Evolutionary conservation across 768 basidiomycete genomes (phyloP), one percentile per base, ranked within the genome.

Genomic region (Russula sp.): DNA sequence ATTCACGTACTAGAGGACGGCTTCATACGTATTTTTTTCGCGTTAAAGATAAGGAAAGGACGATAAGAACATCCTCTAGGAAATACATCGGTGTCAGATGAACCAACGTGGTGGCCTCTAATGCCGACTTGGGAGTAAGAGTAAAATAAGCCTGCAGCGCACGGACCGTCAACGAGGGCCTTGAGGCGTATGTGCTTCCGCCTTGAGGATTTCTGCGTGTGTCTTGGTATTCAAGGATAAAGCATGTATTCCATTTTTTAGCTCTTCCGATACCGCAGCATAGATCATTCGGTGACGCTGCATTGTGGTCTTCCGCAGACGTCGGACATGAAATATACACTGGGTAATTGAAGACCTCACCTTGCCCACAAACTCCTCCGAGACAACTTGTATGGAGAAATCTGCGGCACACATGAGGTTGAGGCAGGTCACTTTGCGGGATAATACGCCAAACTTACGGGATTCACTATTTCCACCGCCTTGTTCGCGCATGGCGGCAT

Each of bases 221-320:
- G 90, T 91, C 75, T 82, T 86, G 18, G 91, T 89, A 62, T 84
- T 84, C 69, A 94, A 75, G 18, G 88, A 89, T 48, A 94, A 77
- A 0, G 92, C 86, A 70, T 94, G 92, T 34, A 94, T 74, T 5
- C 91, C 90, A 62, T 80, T 78, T 28, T 81, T 73, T 52, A 94
- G 76, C 72, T 94, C 89, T 36, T 88, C 85, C 22, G 86, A 80
- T 36, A 94, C 78, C 3, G 86, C 83, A 8, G 83, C 79, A 73
- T 92, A 86, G 53, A 94, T 81, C 78, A 93, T 81, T 53, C 90
- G 82, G 75, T 94, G 92, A 54, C 92, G 84, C 72, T 92, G 88
- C 77, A 93, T 83, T 11, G 86, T 85, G 24, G 77, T 83, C 91
- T 92, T 67, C 42, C 58, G 56, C 20, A 18, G 42, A 46, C 36